Evolutionary conservation across 345 rosid species (phyloP), one percentile per base, ranked within the genome.

Genomic region (Clausena lansium): DNA sequence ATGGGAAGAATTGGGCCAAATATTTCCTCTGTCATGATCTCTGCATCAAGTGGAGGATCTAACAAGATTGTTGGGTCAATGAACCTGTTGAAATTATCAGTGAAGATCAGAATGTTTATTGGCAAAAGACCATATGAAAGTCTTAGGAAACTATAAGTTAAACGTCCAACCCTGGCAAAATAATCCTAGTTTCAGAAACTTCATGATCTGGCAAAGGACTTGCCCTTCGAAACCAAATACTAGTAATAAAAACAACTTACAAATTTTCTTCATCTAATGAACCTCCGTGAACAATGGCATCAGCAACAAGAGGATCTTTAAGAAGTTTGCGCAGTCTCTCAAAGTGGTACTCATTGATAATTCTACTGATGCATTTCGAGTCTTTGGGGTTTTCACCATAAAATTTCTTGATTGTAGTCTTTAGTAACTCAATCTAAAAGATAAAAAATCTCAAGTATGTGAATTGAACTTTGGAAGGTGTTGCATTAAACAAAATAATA

Each of bases 1-100:
- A 91, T 82, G 1, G 94, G 92, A 84, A 91, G 94, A 76, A 91
- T 30, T 5, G 94, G 94, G 10, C 94, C 94, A 20, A 91, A 91
- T 67, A 91, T 84, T 81, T 89, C 94, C 66, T 84, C 87, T 0
- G 76, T 86, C 92, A 89, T 91, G 54, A 91, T 70, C 81, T 87
- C 84, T 54, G 94, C 84, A 77, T 89, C 92, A 61, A 89, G 85
- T 59, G 94, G 92, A 74, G 92, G 92, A 80, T 91, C 80, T 57
- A 91, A 76, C 82, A 91, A 81, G 77, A 91, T 85, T 28, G 94
- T 87, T n/a, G 94, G 92, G 81, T 85, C 91, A 50, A 91, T 85
- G 55, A 80, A 81, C 88, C 94, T 91, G 81, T 74, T 35, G 68
- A 75, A 63, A 32, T 64, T 19, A 14, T 17, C 33, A 45, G 39